Evolutionary conservation across 148 eudicot species (phyloP).

Genomic region (Chenopodium quinoa): DNA sequence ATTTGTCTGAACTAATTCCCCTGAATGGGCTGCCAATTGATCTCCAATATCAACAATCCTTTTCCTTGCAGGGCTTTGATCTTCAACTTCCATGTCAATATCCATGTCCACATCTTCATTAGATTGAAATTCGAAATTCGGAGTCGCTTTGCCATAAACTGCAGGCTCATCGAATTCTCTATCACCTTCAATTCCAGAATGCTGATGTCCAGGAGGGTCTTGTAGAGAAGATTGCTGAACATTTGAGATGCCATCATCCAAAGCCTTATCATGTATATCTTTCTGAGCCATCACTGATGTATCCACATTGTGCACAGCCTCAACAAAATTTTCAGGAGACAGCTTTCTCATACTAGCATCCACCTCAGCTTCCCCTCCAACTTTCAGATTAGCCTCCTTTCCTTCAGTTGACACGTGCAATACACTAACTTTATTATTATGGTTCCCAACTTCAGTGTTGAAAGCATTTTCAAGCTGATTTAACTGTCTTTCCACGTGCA

Average conservation of each 20-base stretch:
- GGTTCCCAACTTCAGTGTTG: constrained; percentile 37
- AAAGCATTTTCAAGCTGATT: constrained; percentile 59
- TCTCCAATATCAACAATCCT: constrained; percentile 18
- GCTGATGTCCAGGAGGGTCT: constrained; percentile 10
- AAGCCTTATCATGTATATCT: constrained; percentile 25
- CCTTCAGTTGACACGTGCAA: constrained; percentile 22
- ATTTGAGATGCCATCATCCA: constrained; percentile 15
- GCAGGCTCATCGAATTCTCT: constrained; percentile 29
- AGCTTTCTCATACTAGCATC: constrained; percentile 23
- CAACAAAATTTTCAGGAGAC: constrained; percentile 27
- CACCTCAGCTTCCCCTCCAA: constrained; percentile 23
- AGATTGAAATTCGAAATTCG: constrained; percentile 31
- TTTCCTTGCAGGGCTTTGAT: constrained; percentile 29
- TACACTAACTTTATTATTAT: constrained; percentile 28
- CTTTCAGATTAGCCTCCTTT: constrained; percentile 23
- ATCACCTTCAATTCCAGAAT: constrained; percentile 27
- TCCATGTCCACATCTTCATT: constrained; percentile 87
- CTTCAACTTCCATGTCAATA: constrained; percentile 97
- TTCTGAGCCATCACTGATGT: constrained; percentile 12
- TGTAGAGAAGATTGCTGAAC: constrained; percentile 23
- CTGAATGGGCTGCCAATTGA: constrained; percentile 19
- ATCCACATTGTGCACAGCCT: constrained; percentile 26
- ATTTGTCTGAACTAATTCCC: constrained; percentile 33
- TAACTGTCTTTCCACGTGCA: constrained; percentile 66
- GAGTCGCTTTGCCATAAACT: constrained; percentile 26